Percentiles rank a stretch among this genome's conserved stretches.
Evolutionary conservation across 2,329 filamentous ascomycete genomes (phyloP).

Genomic region (Alternaria metachromatica): DNA sequence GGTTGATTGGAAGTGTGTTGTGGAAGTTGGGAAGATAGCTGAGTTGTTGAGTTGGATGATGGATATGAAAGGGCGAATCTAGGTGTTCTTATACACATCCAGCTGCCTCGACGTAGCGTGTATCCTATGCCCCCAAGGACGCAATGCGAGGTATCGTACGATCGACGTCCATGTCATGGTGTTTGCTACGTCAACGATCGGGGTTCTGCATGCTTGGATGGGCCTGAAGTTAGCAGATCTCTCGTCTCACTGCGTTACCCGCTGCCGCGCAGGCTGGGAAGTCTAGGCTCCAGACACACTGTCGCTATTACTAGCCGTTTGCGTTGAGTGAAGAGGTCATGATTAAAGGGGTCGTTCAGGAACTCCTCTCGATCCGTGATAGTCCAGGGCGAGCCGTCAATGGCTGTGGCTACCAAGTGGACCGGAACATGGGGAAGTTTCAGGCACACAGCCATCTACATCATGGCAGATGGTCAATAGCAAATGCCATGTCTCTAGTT

Average conservation of each 20-base stretch:
- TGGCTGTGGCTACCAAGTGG: background rate
- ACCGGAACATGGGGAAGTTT: constrained; percentile 3
- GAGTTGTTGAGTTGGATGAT: background rate
- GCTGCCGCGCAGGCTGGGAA: background rate
- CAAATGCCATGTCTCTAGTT: constrained; percentile 4
- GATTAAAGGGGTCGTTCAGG: background rate
- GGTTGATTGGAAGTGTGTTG: background rate
- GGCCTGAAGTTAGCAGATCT: background rate
- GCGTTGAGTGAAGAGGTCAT: constrained; percentile 5
- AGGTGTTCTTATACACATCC: constrained; percentile 5
- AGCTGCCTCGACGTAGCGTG: background rate
- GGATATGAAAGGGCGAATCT: background rate
- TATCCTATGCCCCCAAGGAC: background rate
- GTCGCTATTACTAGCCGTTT: constrained; percentile 2
- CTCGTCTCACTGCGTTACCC: background rate
- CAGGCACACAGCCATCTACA: background rate
- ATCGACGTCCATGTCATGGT: background rate
- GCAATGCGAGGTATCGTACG: background rate
- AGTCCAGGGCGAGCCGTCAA: background rate
- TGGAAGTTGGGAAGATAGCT: background rate
- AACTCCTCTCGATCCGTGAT: background rate
- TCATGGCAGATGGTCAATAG: background rate
- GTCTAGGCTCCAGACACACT: background rate
- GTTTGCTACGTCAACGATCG: constrained; percentile 17
- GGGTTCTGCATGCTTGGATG: background rate